phyloP scores from a whole-genome alignment of 2,329 filamentous ascomycete species.

The Botryotinia globosa region DNA sequence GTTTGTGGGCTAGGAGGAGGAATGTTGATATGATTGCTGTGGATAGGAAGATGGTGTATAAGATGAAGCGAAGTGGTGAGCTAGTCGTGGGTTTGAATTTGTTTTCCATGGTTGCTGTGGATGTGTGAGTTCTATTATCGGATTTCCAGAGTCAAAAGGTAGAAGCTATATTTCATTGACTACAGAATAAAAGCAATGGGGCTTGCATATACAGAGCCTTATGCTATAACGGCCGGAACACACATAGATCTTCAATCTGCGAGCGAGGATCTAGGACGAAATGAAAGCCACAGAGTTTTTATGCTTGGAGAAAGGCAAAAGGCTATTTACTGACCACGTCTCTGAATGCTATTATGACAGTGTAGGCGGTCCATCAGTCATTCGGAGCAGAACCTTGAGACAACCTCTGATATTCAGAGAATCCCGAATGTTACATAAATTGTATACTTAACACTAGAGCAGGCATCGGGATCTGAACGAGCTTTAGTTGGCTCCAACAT shows the following conservation, averaged over 20 bases:
- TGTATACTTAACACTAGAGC: background rate
- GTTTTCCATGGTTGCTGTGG: background rate
- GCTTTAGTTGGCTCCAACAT: background rate
- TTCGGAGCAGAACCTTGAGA: background rate
- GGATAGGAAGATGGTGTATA: background rate
- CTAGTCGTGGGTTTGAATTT: background rate
- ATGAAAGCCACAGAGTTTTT: background rate
- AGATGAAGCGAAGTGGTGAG: background rate
- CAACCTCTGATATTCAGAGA: background rate
- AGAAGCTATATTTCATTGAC: background rate
- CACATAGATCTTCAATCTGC: background rate
- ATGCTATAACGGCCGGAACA: background rate
- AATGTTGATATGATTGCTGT: background rate
- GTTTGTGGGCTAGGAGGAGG: background rate
- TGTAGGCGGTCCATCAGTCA: background rate
- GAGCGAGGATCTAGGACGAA: background rate
- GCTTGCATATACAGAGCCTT: background rate
- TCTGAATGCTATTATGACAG: background rate
- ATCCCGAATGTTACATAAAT: background rate
- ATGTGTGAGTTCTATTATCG: background rate
- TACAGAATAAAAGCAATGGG: background rate
- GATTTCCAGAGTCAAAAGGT: rapidly evolving
- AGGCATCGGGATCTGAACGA: background rate
- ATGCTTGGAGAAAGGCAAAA: background rate
- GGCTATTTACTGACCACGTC: rapidly evolving